A percentile compares a stretch with the other conserved stretches of the same genome.
phyloP scores from a whole-genome alignment of 805 yeast genomes.

The Kuraishia hungarica region DNA sequence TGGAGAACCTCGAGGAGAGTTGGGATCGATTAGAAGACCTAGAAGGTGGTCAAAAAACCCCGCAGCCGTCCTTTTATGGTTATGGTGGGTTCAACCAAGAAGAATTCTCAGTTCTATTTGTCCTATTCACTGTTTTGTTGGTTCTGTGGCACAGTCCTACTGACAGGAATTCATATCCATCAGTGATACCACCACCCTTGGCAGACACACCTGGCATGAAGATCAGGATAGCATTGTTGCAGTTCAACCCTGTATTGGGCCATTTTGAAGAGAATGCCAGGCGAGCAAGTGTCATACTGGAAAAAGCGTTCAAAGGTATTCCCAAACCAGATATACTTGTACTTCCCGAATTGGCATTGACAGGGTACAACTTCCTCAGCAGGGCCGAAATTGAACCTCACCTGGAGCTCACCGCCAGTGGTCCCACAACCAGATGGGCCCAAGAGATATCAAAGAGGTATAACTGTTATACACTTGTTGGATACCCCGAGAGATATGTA shows the following conservation, averaged over 20 bases:
- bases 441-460: constrained; percentile 36
- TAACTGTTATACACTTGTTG: constrained; percentile 63
- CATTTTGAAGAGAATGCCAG: constrained; percentile 43
- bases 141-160: no score
- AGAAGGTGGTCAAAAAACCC: no score
- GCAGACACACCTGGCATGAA: constrained; percentile 23
- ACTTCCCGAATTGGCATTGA: constrained; percentile 76
- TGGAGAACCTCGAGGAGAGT: no score
- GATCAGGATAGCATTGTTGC: constrained; percentile 56
- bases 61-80: no score
- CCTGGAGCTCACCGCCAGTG: constrained; percentile 36
- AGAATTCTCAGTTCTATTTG: no score
- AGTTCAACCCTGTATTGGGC: constrained; percentile 59
- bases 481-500: constrained; percentile 61
- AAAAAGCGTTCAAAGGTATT: constrained; percentile 14
- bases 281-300: constrained; percentile 34
- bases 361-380: constrained; percentile 67
- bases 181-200: no score
- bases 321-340: constrained; percentile 28
- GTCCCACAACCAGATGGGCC: constrained; percentile 52
- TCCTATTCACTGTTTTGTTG: no score
- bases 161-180: no score
- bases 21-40: no score
- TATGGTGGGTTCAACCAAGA: no score
- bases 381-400: constrained; percentile 44